Evolutionary conservation across 1,284 basidiomycete species (phyloP).

Genomic region (Tausonia pullulans): DNA sequence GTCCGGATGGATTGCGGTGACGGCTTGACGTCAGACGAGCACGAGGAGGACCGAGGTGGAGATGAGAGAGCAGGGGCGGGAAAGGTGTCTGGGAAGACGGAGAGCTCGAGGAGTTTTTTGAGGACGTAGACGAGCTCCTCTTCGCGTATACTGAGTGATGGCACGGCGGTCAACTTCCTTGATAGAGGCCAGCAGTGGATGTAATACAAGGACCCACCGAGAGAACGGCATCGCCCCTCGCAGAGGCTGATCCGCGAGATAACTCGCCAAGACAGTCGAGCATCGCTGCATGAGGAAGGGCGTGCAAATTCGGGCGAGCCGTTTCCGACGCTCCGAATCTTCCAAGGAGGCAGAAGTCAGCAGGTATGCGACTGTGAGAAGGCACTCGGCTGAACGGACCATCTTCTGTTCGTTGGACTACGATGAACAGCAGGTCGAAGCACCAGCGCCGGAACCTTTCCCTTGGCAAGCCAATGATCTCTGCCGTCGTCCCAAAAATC

Average conservation of each 20-base stretch:
- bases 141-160: conserved; percentile 53
- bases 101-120: conserved; percentile 33
- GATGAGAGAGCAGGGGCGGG: conserved; percentile 36
- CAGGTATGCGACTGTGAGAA: no score
- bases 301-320: conserved; percentile 42
- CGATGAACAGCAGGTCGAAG: conserved; percentile 66
- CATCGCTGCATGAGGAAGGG: conserved; percentile 54
- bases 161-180: not conserved
- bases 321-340: conserved; percentile 33
- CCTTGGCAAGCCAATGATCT: conserved; percentile 47
- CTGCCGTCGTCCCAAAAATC: conserved; percentile 51
- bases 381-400: no score
- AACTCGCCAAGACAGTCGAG: conserved; percentile 52
- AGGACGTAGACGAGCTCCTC: conserved; percentile 82
- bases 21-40: conserved; percentile 50
- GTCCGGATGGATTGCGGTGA: not conserved
- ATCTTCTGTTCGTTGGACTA: not conserved
- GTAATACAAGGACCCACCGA: conserved; percentile 41
- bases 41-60: conserved; percentile 17
- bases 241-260: conserved; percentile 67
- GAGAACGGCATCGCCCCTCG: conserved; percentile 75
- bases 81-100: not conserved
- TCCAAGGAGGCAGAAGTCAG: no score
- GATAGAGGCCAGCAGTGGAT: no score
- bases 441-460: conserved; percentile 91